Evolutionary conservation across 768 basidiomycete species (phyloP), one percentile per base, ranked within the genome.

Genomic region (Amanita fuliginea): DNA sequence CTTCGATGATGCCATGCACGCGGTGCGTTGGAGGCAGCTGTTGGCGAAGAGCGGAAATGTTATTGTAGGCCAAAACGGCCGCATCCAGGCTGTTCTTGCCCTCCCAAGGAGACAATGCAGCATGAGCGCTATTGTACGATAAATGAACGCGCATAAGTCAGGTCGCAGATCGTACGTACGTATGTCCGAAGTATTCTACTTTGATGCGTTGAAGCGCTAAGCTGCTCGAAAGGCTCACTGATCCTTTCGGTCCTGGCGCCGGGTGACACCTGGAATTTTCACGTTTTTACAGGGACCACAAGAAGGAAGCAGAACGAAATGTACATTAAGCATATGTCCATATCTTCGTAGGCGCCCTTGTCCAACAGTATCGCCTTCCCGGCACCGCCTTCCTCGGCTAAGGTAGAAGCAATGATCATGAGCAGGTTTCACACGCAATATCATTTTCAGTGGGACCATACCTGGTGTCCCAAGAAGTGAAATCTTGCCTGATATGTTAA

Each of bases 41-140:
- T 62, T 94, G 91, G 13, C 91, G 78, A 21, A 93, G 71, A 6
- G 80, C 78, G 0, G 86, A 80, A 22, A 93, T 80, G 47, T 81
- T 85, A 43, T 76, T 83, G 59, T 93, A 92, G 3, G 85, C 83
- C 3, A 89, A 71, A 4, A 91, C 83, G n/a, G 87, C 88, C 0
- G 91, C 91, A 59, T 94, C 90, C 10, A 91, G 64, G 1, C 89
- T 82, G 54, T 92, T 91, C 52, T 70, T 73, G 1, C 87, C 89
- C 61, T 90, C 84, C 88, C 89, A 91, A 19, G 88, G 89, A 18
- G 81, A 83, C 22, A 85, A 67, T 1, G 80, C 80, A 3, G 86
- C 86, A 59, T 88, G 87, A 3, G 87, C 85, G 9, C 85, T 88
- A 49, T 1, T 43, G 22, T n/a, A 22, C 8, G 6, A 21, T 49